A percentile compares a stretch with the other conserved stretches of the same genome.
These are phyloP conservation scores for Paramecium caudatum DNA, from an alignment of 73 alveolate species.

Conservation along the genomic window DNA sequence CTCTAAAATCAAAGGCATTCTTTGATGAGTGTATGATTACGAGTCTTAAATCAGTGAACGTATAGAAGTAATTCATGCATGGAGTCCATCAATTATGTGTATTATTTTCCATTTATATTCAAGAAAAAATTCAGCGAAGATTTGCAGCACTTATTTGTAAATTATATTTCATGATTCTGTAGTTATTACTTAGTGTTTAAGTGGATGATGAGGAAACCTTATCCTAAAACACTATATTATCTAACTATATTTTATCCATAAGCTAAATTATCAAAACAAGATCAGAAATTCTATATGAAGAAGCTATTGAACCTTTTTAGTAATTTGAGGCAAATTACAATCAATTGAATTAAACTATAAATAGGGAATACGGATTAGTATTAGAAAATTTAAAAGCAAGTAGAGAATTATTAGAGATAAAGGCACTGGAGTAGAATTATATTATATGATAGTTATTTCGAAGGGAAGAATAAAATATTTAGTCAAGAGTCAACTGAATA, in stretches of 20 bases:
- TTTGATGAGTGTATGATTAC: conserved; percentile 46
- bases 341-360: background rate
- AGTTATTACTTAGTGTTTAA: conserved; percentile 57
- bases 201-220: conserved; percentile 68
- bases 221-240: conserved; percentile 31
- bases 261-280: conserved; percentile 49
- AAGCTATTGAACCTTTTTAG: conserved; percentile 56
- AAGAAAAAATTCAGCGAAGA: conserved; percentile 66
- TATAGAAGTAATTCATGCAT: conserved; percentile 32
- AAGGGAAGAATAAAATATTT: background rate
- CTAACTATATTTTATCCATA: conserved; percentile 60
- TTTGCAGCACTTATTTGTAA: conserved; percentile 8
- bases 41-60: conserved; percentile 37
- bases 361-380: background rate
- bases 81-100: conserved; percentile 65
- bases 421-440: background rate
- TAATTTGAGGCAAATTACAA: conserved; percentile 31
- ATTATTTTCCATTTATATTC: background rate
- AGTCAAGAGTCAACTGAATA: background rate
- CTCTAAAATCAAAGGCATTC: conserved; percentile 12
- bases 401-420: background rate
- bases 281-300: conserved; percentile 52
- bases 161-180: background rate
- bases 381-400: background rate
- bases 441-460: conserved; percentile 17